Evolutionary conservation across 768 basidiomycete species (phyloP).

Genomic region (Ramaria sp.): DNA sequence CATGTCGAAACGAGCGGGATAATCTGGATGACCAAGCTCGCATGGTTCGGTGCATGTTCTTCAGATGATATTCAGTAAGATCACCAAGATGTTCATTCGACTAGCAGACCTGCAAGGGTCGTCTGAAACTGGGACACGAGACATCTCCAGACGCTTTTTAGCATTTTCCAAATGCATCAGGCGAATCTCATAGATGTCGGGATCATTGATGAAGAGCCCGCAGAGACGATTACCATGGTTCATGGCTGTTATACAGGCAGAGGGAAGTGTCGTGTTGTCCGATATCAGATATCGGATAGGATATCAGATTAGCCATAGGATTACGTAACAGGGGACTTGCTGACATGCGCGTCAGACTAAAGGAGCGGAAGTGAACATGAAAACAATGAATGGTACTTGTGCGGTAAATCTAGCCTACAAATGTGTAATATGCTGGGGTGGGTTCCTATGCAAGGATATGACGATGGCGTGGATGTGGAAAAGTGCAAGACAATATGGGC

Average conservation of each 20-base stretch:
- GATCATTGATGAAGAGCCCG: not conserved
- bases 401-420: constrained; percentile 10
- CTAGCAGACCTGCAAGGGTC: constrained; percentile 49
- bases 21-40: constrained; percentile 71
- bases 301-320: not conserved
- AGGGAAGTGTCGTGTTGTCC: not conserved
- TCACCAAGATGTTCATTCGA: no score
- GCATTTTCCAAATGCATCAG: constrained; percentile 1
- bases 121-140: constrained; percentile 51
- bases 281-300: not conserved
- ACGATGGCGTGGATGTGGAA: not conserved
- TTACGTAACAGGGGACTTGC: not conserved
- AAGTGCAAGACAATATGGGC: not conserved
- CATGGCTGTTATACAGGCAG: not conserved
- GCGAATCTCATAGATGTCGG: constrained; percentile 4
- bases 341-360: not conserved
- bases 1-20: constrained; percentile 58
- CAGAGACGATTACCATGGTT: constrained; percentile 4
- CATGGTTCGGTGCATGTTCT: constrained; percentile 63
- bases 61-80: not conserved
- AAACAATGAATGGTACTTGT: constrained; percentile 1
- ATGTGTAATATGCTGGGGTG: constrained; percentile 8
- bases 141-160: constrained; percentile 34
- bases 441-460: constrained; percentile 6
- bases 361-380: not conserved